Percentiles rank a stretch among this genome's conserved stretches.
Conservation (phyloP, 768 basidiomycete genomes). For the Termitomyces eurrhizus region DNA sequence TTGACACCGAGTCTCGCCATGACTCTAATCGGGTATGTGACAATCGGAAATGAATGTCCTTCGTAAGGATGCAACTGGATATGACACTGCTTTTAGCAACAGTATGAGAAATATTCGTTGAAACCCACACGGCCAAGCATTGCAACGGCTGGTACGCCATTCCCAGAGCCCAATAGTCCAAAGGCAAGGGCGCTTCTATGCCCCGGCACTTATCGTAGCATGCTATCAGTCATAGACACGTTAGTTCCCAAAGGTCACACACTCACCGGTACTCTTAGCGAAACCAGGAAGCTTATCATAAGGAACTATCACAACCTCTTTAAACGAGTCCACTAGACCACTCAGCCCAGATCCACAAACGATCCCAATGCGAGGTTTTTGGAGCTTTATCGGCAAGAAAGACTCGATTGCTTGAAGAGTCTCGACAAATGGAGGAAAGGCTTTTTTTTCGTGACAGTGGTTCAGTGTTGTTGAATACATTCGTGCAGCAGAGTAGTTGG, state of each 20-base stretch:
- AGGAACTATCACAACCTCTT: slow-evolving; percentile 53
- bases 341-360: slow-evolving; percentile 86
- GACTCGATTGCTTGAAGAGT: slow-evolving; percentile 30
- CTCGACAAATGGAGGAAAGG: slow-evolving; percentile 16
- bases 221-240: background rate
- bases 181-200: slow-evolving; percentile 81
- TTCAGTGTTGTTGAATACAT: background rate
- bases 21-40: slow-evolving; percentile 75
- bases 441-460: background rate
- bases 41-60: slow-evolving; percentile 65
- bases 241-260: too few species aligned
- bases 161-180: slow-evolving; percentile 61
- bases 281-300: slow-evolving; percentile 75
- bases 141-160: slow-evolving; percentile 77
- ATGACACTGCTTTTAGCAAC: background rate
- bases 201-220: slow-evolving; percentile 54
- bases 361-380: slow-evolving; percentile 67
- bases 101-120: background rate
- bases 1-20: slow-evolving; percentile 77
- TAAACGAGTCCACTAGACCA: slow-evolving; percentile 62
- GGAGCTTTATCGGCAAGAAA: slow-evolving; percentile 30
- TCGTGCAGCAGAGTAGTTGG: background rate
- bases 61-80: slow-evolving; percentile 82
- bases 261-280: slow-evolving; percentile 68
- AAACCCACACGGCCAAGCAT: slow-evolving; percentile 82